Base-by-base conservation (phyloP, 2,329 filamentous ascomycete genomes). In the Ophiognomonia clavigignenti-juglandacearum region DNA sequence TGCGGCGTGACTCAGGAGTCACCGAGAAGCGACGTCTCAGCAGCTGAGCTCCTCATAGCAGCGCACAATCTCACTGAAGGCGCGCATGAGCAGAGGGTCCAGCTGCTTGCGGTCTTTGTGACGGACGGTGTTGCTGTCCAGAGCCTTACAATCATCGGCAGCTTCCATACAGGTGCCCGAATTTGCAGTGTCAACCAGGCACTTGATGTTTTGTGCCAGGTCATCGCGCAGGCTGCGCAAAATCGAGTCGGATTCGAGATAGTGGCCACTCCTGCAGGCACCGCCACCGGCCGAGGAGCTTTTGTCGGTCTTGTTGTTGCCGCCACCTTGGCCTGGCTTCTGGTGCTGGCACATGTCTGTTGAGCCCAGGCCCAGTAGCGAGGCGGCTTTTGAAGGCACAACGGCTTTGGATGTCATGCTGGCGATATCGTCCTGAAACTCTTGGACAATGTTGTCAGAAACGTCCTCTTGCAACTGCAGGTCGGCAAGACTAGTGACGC, bases 321-420 rank as follows among this genome's bases (percentile, higher is more conserved):
- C 35, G 39, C 48, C 42, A 55, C 39, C 20, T 10, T 26, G 29
- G 34, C 42, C 42, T 4, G 42, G 34, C 10, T 23, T 38, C 20
- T 50, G 48, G 7, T 47, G 53, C 26, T 44, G 51, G 45, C 41
- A 50, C 52, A 43, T 43, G 39, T 60, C 53, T 19, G 56, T 52
- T 4, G 56, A 53, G 4, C 64, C 61, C 14, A 80, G 64, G 2
- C 77, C 77, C 1, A 80, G 69, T 0, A 80, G 57, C 4, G 63
- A 68, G 1, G 74, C 74, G 0, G 77, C 77, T 58, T 80, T 80
- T 48, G 66, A 68, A n/a, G 73, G 73, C 35, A 76, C 70, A 18
- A 65, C 62, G 14, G 27, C 34, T 18, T 23, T 32, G 10, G 47
- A 34, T n/a, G 44, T 24, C 14, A 19, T 35, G 9, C 63, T 50